Conservation (phyloP, 208 protist genomes). For the Leptomonas seymouri region DNA sequence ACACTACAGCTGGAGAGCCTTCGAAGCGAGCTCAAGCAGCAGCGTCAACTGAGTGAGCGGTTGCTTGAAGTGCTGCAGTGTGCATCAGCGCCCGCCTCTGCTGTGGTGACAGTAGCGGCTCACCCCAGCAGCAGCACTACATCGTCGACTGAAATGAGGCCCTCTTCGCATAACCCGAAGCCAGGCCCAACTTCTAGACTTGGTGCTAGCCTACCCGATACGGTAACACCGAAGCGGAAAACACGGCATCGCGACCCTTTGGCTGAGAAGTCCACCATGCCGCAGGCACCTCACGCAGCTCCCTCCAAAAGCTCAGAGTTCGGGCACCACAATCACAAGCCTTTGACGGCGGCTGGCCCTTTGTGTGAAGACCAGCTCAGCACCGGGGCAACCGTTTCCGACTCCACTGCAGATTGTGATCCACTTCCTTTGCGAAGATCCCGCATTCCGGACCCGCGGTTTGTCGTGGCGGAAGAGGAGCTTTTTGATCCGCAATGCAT, state of each 20-base stretch:
- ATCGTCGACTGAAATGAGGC: too few species aligned
- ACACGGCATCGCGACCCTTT: background rate
- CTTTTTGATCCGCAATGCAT: conserved; percentile 19
- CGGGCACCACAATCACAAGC: too few species aligned
- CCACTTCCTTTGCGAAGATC: background rate
- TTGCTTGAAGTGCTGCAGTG: background rate
- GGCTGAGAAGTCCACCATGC: background rate
- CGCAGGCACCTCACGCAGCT: background rate
- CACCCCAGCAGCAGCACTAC: too few species aligned
- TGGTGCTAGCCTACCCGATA: too few species aligned
- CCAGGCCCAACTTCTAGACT: background rate
- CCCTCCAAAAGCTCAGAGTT: too few species aligned
- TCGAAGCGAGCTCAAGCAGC: conserved; percentile 2
- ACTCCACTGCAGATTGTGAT: background rate
- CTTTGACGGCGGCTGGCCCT: background rate
- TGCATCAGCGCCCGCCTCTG: background rate
- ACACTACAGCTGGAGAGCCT: background rate
- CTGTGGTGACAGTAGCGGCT: too few species aligned
- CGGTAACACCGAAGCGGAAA: background rate
- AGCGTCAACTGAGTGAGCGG: conserved; percentile 1
- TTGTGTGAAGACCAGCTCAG: conserved; percentile 1
- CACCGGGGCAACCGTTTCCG: conserved; percentile 7
- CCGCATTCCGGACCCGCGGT: background rate
- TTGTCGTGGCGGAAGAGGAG: conserved; percentile 2
- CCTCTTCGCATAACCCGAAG: too few species aligned